These are phyloP conservation scores for Penicillium psychrosexuale DNA, from an alignment of 2,329 filamentous ascomycete species.

Conservation along the genomic window DNA sequence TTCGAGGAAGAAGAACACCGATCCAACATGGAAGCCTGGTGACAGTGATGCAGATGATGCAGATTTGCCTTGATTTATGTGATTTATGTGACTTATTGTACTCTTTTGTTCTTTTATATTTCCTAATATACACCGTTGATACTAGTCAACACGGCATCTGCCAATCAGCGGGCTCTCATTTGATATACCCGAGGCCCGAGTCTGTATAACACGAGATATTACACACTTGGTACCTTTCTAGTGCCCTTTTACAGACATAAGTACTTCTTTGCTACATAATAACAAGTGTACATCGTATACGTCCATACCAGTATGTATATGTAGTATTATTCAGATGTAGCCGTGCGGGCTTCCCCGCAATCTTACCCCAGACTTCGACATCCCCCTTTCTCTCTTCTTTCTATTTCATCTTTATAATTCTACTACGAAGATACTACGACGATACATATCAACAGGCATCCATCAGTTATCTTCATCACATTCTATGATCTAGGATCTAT, in stretches of 20 bases:
- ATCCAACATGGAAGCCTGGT: constrained; percentile 5
- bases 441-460: not conserved
- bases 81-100: not conserved
- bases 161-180: constrained; percentile 15
- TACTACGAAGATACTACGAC: not conserved
- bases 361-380: constrained; percentile 17
- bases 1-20: not conserved
- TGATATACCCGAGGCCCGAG: constrained; percentile 7
- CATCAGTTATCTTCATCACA: constrained; percentile 6
- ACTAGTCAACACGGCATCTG: constrained; percentile 3
- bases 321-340: not conserved
- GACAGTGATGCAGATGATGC: not conserved
- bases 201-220: constrained; percentile 1
- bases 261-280: not conserved
- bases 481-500: constrained; percentile 24
- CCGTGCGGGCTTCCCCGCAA: constrained; percentile 4
- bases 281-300: too few species aligned
- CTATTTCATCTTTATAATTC: not conserved
- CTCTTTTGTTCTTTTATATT: not conserved
- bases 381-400: not conserved
- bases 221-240: not conserved
- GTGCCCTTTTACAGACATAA: not conserved
- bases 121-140: not conserved
- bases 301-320: not conserved
- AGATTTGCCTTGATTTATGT: not conserved